Base-by-base conservation (phyloP, 768 basidiomycete genomes). In the Infundibulicybe gibba region DNA sequence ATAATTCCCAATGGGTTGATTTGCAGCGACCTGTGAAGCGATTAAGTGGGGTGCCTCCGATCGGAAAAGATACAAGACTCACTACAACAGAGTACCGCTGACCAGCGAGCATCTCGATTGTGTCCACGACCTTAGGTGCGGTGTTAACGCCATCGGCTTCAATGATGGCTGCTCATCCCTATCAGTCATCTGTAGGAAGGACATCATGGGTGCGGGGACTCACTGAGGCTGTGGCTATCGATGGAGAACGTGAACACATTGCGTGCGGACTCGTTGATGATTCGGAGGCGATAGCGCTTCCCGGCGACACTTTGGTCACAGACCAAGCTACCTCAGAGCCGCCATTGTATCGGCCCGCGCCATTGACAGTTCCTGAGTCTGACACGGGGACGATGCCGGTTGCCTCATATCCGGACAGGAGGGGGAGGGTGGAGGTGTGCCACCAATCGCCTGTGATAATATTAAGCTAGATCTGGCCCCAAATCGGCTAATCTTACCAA, bases 211-310 rank as follows among this genome's bases (percentile, higher is more conserved):
- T n/a, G n/a, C n/a, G n/a, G n/a, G n/a, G n/a, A 25, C 25, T 25
- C 25, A 25, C 25, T 38, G 35, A 70, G 53, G 2, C 56, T 61
- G 40, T 71, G 70, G 4, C 54, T 47, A 19, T 66, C 61, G 31
- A 67, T 53, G 5, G 56, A 60, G 53, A 67, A 66, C 16, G 32
- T 52, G 53, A 62, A 70, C 62, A 46, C 61, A 56, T 48, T 62
- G 38, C 71, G 70, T 59, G 76, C 76, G 10, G 70, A 65, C 47
- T 72, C 66, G 51, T 45, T 59, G 40, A 80, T 47, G 5, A 80
- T 19, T 3, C 77, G 75, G 56, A 79, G 68, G 19, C 79, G 73
- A 49, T 79, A 79, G 10, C 75, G 62, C 40, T 61, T 60, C 14
- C 62, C 64, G 38, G 51, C 12, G 53, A 35, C 32, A 79, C 71